phyloP scores from a whole-genome alignment of 1,139 yeast species.

The Lizanozyma gosingica region DNA sequence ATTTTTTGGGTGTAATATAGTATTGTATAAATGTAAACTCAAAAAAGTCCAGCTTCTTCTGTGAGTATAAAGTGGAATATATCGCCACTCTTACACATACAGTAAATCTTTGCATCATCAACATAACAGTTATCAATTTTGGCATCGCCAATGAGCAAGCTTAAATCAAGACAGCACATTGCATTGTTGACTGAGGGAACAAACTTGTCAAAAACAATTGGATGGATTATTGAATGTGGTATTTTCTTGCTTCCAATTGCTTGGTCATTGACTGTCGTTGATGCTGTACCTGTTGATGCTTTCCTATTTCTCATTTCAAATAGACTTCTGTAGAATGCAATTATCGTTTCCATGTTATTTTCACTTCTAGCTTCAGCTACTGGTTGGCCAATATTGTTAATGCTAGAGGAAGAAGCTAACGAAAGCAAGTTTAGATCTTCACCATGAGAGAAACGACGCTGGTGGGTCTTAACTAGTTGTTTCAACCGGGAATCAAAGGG shows the following conservation, averaged over 20 bases:
- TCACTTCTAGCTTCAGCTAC: neutral
- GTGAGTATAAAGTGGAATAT: constrained; percentile 14
- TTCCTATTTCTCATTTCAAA: neutral
- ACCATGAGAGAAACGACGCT: neutral
- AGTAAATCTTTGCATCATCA: constrained; percentile 25
- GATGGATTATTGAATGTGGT: constrained; percentile 22
- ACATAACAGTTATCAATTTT: constrained; percentile 27
- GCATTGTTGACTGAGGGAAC: constrained; percentile 37
- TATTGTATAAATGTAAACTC: too few relatives aligned
- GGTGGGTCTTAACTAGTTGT: neutral
- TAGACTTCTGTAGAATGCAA: neutral
- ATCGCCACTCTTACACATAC: constrained; percentile 36
- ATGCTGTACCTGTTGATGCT: neutral
- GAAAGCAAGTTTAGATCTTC: neutral
- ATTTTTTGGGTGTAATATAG: too few relatives aligned
- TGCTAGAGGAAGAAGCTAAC: neutral
- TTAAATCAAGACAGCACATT: constrained; percentile 23
- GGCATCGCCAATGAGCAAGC: constrained; percentile 22
- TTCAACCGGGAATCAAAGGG: neutral
- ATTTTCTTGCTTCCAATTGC: constrained; percentile 4
- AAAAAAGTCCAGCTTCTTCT: neutral
- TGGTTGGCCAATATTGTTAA: neutral
- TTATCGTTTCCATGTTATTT: neutral
- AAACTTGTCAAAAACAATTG: constrained; percentile 28
- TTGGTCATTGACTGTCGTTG: neutral